Percentiles rank a stretch among this genome's conserved stretches.
These are phyloP conservation scores for Ophiosphaerella herpotricha DNA, from an alignment of 2,329 filamentous ascomycete genomes.

Conservation along the genomic window DNA sequence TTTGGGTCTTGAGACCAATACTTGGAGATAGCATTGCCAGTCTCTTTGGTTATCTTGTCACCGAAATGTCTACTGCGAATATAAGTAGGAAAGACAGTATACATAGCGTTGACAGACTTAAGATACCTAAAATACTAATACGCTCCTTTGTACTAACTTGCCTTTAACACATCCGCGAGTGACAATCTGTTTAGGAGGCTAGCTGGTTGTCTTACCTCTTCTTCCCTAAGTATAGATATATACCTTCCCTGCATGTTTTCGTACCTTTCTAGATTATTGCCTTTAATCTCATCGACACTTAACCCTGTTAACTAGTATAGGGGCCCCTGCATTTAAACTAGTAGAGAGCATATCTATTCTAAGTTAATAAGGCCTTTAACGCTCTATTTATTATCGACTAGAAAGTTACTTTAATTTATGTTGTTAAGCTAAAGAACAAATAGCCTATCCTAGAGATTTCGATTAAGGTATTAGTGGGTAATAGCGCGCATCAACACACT, in stretches of 20 bases:
- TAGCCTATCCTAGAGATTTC: not conserved
- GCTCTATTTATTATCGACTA: constrained; percentile 42
- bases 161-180: not conserved
- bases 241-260: not conserved
- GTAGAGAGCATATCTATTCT: constrained; percentile 42
- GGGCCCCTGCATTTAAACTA: constrained; percentile 31
- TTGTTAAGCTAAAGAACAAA: constrained; percentile 38
- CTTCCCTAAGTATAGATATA: not conserved
- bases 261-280: not conserved
- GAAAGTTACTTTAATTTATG: constrained; percentile 48
- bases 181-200: not conserved
- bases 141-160: not conserved
- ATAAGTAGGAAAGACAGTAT: not conserved
- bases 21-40: not conserved
- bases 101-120: not conserved
- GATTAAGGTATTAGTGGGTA: not conserved
- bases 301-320: constrained; percentile 34
- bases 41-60: not conserved
- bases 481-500: not conserved
- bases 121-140: not conserved
- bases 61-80: not conserved
- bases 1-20: not conserved
- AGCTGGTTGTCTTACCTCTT: not conserved
- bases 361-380: constrained; percentile 43
- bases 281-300: not conserved